Percentiles rank a stretch among this genome's conserved stretches.
Evolutionary conservation across 2,329 filamentous ascomycete genomes (phyloP).

Genomic region (Ascochyta viciae-villosae): DNA sequence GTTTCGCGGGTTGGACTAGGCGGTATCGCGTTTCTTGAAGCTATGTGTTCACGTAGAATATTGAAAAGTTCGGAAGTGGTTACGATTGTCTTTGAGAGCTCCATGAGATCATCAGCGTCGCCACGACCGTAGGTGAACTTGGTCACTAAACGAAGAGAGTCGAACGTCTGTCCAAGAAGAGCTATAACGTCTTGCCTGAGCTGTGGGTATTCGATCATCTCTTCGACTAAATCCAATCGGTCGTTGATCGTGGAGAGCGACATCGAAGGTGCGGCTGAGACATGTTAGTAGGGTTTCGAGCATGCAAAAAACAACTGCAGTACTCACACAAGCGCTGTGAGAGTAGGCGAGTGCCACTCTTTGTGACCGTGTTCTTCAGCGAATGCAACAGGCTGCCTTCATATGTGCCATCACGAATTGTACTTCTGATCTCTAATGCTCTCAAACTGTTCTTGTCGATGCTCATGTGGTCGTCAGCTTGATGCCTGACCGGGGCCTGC

Average conservation of each 20-base stretch:
- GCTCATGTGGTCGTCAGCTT: slow-evolving; percentile 78
- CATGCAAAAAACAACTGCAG: fast-evolving
- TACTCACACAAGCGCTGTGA: slow-evolving; percentile 78
- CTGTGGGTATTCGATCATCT: slow-evolving; percentile 70
- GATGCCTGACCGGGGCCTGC: slow-evolving; percentile 79
- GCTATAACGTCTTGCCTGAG: slow-evolving; percentile 74
- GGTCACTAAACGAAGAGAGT: slow-evolving; percentile 88
- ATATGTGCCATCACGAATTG: slow-evolving; percentile 78
- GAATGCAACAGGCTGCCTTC: slow-evolving; percentile 89
- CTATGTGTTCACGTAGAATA: slow-evolving; percentile 32
- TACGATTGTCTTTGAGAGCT: slow-evolving; percentile 79
- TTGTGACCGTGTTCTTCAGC: slow-evolving; percentile 88
- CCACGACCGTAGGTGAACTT: slow-evolving; percentile 92
- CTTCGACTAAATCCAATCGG: slow-evolving; percentile 80
- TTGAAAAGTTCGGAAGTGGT: slow-evolving; percentile 72
- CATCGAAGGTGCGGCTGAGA: slow-evolving; percentile 79
- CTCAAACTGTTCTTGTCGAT: slow-evolving; percentile 93
- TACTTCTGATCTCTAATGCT: slow-evolving; percentile 87
- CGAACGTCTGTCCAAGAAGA: slow-evolving; percentile 77
- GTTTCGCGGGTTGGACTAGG: slow-evolving; percentile 10
- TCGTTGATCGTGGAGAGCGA: slow-evolving; percentile 78
- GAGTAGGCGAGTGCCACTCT: slow-evolving; percentile 84
- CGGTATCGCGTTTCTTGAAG: slow-evolving; percentile 25
- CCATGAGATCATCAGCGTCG: slow-evolving; percentile 89
- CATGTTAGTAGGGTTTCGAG: background rate